A percentile compares a stretch with the other conserved stretches of the same genome.
phyloP scores from a whole-genome alignment of 805 yeast genomes.

The Priceomyces medius region DNA sequence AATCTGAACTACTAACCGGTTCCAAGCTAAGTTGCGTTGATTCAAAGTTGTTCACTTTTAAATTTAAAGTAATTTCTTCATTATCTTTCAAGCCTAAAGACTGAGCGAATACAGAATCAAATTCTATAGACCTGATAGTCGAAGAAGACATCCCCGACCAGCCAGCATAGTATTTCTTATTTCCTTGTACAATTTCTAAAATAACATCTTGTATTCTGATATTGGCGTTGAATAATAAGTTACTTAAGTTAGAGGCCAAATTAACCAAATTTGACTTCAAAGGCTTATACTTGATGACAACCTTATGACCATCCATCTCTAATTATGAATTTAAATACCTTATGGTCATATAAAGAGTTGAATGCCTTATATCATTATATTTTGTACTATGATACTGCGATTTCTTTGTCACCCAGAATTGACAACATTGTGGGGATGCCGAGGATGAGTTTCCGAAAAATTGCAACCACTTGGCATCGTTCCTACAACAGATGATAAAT shows the following conservation, averaged over 20 bases:
- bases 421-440: conserved; percentile 1
- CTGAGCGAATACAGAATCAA: conserved; percentile 68
- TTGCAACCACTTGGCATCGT: background rate
- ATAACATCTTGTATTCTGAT: conserved; percentile 60
- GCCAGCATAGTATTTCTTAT: conserved; percentile 47
- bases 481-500: background rate
- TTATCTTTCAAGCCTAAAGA: conserved; percentile 47
- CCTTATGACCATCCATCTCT: conserved; percentile 37
- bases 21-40: conserved; percentile 70
- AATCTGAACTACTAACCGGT: conserved; percentile 74
- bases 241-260: conserved; percentile 50
- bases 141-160: conserved; percentile 62
- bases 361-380: background rate
- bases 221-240: conserved; percentile 48
- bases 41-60: conserved; percentile 49
- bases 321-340: background rate
- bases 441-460: conserved; percentile 1
- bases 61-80: conserved; percentile 35
- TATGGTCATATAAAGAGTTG: background rate
- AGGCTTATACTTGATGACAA: conserved; percentile 26
- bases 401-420: background rate
- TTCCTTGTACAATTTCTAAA: conserved; percentile 40
- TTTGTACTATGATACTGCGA: background rate
- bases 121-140: conserved; percentile 43
- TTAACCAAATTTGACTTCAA: conserved; percentile 52